A percentile compares a stretch with the other conserved stretches of the same genome.
Evolutionary conservation across 73 alveolate species (phyloP).

Genomic region (Tetrahymena malaccensis): DNA sequence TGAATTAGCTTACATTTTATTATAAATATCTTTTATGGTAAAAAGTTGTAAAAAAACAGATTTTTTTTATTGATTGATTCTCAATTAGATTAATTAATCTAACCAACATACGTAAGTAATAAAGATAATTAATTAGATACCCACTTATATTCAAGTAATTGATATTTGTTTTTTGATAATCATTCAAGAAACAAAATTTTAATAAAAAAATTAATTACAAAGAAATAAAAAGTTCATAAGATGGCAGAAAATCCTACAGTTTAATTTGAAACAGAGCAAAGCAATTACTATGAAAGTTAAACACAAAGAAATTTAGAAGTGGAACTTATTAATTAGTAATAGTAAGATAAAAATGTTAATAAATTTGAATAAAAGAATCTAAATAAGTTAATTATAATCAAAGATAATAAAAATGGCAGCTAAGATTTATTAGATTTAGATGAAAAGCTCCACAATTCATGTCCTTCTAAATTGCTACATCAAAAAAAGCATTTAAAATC

Average conservation of each 20-base stretch:
- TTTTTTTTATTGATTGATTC: background rate
- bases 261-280: background rate
- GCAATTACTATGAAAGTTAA: background rate
- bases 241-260: background rate
- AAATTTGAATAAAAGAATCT: background rate
- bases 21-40: background rate
- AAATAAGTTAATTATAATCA: too few relatives aligned
- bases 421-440: background rate
- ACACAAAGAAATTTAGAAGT: background rate
- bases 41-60: background rate
- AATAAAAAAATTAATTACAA: background rate
- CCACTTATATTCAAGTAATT: too few relatives aligned
- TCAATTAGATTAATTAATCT: background rate
- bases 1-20: too few relatives aligned
- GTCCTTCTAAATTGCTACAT: background rate
- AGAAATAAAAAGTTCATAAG: background rate
- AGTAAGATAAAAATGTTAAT: too few relatives aligned
- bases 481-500: background rate
- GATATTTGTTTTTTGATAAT: too few relatives aligned
- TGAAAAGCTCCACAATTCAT: background rate
- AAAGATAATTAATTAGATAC: background rate
- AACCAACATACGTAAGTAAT: background rate
- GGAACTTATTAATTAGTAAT: background rate
- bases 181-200: too few relatives aligned
- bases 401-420: background rate